Percentiles rank a stretch among this genome's conserved stretches.
Evolutionary conservation across 2,329 filamentous ascomycete species (phyloP).

Genomic region (Fusarium phyllophilum): DNA sequence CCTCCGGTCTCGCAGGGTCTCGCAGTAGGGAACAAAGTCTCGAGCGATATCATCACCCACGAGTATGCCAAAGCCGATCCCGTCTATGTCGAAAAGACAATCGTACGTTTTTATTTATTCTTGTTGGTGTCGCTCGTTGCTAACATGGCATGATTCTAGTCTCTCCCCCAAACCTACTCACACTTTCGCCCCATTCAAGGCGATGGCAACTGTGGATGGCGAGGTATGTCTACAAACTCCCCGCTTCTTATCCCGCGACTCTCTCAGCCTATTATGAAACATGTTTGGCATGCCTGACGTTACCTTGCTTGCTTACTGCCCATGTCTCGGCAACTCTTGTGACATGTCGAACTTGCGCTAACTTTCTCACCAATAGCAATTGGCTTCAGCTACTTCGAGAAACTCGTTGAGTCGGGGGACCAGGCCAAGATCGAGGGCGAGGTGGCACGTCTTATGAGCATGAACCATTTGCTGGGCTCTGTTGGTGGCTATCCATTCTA

Average conservation of each 20-base stretch:
- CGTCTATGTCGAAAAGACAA: conserved; percentile 86
- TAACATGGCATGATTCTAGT: conserved; percentile 58
- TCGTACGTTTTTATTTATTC: conserved; percentile 66
- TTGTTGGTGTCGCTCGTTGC: background rate
- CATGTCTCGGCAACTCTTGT: conserved; percentile 30
- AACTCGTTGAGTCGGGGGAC: conserved; percentile 75
- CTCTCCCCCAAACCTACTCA: conserved; percentile 83
- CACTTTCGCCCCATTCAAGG: conserved; percentile 89
- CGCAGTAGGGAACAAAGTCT: conserved; percentile 80
- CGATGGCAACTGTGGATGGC: conserved; percentile 97
- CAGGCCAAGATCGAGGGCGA: conserved; percentile 74
- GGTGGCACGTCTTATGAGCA: conserved; percentile 73
- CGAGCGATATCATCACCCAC: conserved; percentile 79
- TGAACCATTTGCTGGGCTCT: conserved; percentile 76
- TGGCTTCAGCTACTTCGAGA: conserved; percentile 93
- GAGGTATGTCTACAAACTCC: conserved; percentile 72
- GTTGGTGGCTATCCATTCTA: conserved; percentile 77
- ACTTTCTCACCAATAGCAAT: conserved; percentile 69
- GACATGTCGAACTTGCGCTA: conserved; percentile 25
- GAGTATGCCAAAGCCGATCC: conserved; percentile 92
- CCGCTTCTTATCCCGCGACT: conserved; percentile 11
- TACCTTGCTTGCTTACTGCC: conserved; percentile 24
- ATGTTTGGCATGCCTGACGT: conserved; percentile 14
- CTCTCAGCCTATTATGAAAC: conserved; percentile 1
- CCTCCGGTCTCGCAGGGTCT: conserved; percentile 72